These are phyloP conservation scores for Saturnispora silvae DNA, from an alignment of 805 yeast genomes.

Conservation along the genomic window DNA sequence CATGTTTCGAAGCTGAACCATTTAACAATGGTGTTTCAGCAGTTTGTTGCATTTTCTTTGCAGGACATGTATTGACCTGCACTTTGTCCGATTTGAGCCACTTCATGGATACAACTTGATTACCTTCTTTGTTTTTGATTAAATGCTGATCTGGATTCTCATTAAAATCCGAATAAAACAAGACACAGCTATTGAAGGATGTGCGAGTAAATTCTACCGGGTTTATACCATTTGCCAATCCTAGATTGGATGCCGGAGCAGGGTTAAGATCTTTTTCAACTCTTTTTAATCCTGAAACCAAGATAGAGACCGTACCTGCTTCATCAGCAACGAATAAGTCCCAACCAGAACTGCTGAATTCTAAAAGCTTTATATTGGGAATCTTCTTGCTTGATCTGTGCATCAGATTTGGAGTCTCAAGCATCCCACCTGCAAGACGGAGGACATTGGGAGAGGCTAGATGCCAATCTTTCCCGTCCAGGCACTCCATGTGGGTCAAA, in stretches of 20 bases:
- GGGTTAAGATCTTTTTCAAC: conserved; percentile 29
- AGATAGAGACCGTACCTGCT: conserved; percentile 52
- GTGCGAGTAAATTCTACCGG: conserved; percentile 32
- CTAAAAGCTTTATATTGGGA: conserved; percentile 29
- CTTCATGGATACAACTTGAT: conserved; percentile 39
- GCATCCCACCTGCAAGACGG: conserved; percentile 3
- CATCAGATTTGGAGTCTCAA: conserved; percentile 1
- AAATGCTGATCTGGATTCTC: no score
- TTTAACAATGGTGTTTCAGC: conserved; percentile 20
- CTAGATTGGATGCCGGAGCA: neutral
- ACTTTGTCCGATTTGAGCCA: conserved; percentile 75
- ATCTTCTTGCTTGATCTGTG: conserved; percentile 4
- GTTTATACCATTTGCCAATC: neutral
- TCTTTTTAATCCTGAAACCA: conserved; percentile 39
- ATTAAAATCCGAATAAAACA: conserved; percentile 38
- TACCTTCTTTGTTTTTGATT: conserved; percentile 15
- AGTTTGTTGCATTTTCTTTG: conserved; percentile 28
- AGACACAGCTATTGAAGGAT: conserved; percentile 30
- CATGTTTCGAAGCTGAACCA: conserved; percentile 28
- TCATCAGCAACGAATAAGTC: conserved; percentile 75
- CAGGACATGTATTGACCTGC: conserved; percentile 49
- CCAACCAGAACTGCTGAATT: conserved; percentile 72
- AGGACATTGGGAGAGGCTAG: conserved; percentile 46
- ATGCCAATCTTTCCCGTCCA: conserved; percentile 73
- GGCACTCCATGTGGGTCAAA: conserved; percentile 60